Base-by-base conservation (phyloP, 2,329 filamentous ascomycete species). In the Verticillium isaacii region DNA sequence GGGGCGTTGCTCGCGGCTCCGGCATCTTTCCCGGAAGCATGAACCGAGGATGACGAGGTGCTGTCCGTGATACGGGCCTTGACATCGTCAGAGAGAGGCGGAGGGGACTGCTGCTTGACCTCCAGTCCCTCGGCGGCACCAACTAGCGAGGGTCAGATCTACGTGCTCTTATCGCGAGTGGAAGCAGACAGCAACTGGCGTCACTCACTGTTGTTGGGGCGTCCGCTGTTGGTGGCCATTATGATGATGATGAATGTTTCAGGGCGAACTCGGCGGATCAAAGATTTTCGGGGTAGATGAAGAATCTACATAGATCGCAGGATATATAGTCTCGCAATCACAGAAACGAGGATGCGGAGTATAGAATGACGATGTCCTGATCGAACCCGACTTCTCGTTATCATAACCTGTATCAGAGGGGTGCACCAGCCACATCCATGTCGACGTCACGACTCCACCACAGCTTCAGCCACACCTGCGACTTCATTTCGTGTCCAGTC, bases 161-260 rank as follows among this genome's bases (percentile, higher is more conserved):
- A 15, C 29, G 3, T 55, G 5, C 8, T 25, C 52, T 32, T 55
- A 25, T 50, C 8, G 23, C 55, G 52, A 34, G 15, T 17, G 29
- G 32, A 19, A 29, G n/a, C 23, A 41, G 5, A 29, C 29, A 6
- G 29, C 29, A 29, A 5, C 5, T 29, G 29, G 29, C 19, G 23
- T 52, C 14, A 56, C 76, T 67, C 70, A 81, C 79, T 77, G 58
- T 75, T 74, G 63, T 80, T 82, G 68, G 78, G 78, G 70, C 77
- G 77, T 61, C 77, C 81, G 68, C 80, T 80, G 73, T 87, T 85
- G 65, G 82, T 82, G 69, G 85, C 84, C 85, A 87, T 29, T 29
- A 6, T 87, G 71, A 75, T 81, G 70, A 56, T 2, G 25, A n/a
- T 19, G 17, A 19, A 29, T 5, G 29, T 29, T 29, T 6, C 29